phyloP scores from a whole-genome alignment of 768 basidiomycete species.

The Cystofilobasidium capitatum region DNA sequence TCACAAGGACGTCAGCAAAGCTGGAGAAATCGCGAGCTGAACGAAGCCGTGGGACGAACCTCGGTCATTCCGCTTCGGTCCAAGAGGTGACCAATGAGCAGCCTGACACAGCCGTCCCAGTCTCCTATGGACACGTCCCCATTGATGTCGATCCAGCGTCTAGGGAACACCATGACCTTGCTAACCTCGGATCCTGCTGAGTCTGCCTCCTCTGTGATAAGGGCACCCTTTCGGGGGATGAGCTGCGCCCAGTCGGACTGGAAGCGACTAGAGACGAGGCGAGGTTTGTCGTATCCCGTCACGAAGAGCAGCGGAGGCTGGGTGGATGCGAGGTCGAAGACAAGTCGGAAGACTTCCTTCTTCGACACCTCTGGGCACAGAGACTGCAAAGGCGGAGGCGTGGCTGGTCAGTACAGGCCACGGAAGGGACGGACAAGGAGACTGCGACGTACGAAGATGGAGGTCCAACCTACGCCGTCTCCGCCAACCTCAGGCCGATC shows the following conservation, averaged over 20 bases:
- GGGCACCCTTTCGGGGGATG: neutral
- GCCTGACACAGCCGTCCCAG: slow-evolving; percentile 9
- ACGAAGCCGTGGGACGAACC: neutral
- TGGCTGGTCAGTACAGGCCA: neutral
- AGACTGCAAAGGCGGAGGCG: neutral
- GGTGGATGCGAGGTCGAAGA: neutral
- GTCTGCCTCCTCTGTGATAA: neutral
- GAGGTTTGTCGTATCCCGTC: slow-evolving; percentile 19
- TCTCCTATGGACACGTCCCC: slow-evolving; percentile 1
- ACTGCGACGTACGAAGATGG: neutral
- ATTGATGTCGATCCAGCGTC: slow-evolving; percentile 15
- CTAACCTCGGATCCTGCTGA: neutral
- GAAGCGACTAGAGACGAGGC: slow-evolving; percentile 10
- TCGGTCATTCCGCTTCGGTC: slow-evolving; percentile 12
- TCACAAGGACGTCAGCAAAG: neutral
- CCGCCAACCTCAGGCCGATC: slow-evolving; percentile 1
- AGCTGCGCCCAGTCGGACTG: neutral
- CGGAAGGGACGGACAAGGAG: neutral
- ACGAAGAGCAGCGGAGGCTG: slow-evolving; percentile 20
- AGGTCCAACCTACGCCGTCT: slow-evolving; percentile 3
- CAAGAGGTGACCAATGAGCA: slow-evolving; percentile 15
- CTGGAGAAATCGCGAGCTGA: neutral
- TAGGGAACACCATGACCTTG: slow-evolving; percentile 10
- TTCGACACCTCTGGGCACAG: neutral
- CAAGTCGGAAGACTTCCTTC: neutral